Evolutionary conservation across 192 early-diverging fungal genomes (phyloP), one percentile per base, ranked within the genome.

Genomic region (Mortierella alpina): DNA sequence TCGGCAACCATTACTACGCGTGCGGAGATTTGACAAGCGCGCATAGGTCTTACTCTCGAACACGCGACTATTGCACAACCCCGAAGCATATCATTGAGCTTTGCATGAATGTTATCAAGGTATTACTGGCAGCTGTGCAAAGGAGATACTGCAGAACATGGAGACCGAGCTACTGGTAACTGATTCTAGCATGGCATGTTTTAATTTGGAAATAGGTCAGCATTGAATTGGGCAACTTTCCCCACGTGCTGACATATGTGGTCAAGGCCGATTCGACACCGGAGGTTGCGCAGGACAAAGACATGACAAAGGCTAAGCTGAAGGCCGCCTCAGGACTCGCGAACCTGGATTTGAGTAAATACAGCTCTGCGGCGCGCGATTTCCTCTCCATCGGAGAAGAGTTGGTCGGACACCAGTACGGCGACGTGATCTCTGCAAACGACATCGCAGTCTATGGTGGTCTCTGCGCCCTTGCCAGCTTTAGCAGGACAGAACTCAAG

Each of bases 361-460:
- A 88, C 72, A 88, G 86, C 58, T 42, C 63, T 23, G 92, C 93
- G 0, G 93, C 93, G 8, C 70, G 81, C 50, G 68, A 72, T 41
- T 91, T 95, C 66, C 66, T 95, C 44, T 63, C 79, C 12, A 72
- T 81, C 54, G 70, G 68, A 42, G 62, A 75, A 49, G 72, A 70
- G 41, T n/a, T 72, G 1, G 68, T 75, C 44, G 55, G 63, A 58
- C 57, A 81, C 54, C 70, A 69, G 39, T 68, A 69, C 53, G 73
- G 59, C 50, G 63, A 90, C 69, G 78, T 92, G 10, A 82, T 96
- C 40, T 86, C 94, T 2, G 83, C 91, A n/a, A 92, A 92, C 66
- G 96, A 97, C 71, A 86, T 97, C 66, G 95, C 95, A 40, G 85
- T 92, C 4, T 95, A 94, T 77, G 92, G 92, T 54, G 91, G 88